Percentiles rank a stretch among this genome's conserved stretches.
These are phyloP conservation scores for Claviceps pazoutovae DNA, from an alignment of 2,329 filamentous ascomycete species.

Conservation along the genomic window DNA sequence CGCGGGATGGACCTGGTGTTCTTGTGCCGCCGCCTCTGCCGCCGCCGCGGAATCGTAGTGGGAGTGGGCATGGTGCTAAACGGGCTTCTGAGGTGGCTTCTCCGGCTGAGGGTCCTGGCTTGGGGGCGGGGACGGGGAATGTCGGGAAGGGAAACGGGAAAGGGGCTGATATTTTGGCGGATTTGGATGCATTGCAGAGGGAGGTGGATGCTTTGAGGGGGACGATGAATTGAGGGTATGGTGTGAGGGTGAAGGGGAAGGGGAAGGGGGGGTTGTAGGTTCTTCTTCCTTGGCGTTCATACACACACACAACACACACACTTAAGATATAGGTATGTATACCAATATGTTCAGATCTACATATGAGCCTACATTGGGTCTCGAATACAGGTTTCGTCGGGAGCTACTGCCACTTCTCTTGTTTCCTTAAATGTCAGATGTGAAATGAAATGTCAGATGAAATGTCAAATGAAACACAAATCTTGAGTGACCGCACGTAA, in stretches of 20 bases:
- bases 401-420: too few species aligned
- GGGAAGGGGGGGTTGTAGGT: slow-evolving; percentile 7
- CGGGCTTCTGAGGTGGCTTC: slow-evolving; percentile 9
- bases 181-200: slow-evolving; percentile 55
- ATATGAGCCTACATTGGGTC: too few species aligned
- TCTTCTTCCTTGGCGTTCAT: too few species aligned
- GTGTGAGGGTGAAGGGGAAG: neutral
- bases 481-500: too few species aligned
- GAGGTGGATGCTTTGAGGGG: slow-evolving; percentile 55
- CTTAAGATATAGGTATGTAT: too few species aligned
- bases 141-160: slow-evolving; percentile 13
- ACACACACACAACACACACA: too few species aligned
- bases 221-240: slow-evolving; percentile 10
- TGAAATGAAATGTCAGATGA: too few species aligned
- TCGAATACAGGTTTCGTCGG: too few species aligned
- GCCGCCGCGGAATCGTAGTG: slow-evolving; percentile 30
- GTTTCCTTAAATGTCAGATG: too few species aligned
- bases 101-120: slow-evolving; percentile 5
- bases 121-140: too few species aligned
- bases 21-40: slow-evolving; percentile 31
- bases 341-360: too few species aligned
- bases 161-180: slow-evolving; percentile 51
- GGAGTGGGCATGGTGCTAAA: slow-evolving; percentile 25
- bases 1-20: slow-evolving; percentile 10
- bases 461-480: too few species aligned